A percentile compares a stretch with the other conserved stretches of the same genome.
These are phyloP conservation scores for Quercus tomentella DNA, from an alignment of 331 rosid species.

Conservation along the genomic window DNA sequence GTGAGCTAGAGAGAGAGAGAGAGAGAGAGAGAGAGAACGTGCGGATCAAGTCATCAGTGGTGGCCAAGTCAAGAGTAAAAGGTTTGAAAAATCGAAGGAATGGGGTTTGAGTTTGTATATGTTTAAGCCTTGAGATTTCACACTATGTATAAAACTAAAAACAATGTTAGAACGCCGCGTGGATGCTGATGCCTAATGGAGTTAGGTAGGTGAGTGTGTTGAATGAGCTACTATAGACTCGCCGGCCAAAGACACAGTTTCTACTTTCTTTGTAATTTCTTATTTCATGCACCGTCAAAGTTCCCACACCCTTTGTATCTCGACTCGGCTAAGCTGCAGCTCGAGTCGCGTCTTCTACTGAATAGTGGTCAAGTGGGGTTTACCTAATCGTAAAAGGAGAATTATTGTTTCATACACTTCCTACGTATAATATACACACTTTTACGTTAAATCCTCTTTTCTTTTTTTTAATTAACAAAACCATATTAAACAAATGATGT, in stretches of 20 bases:
- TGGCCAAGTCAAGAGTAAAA: conserved; percentile 32
- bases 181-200: conserved; percentile 15
- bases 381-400: too few species aligned
- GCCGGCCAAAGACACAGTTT: conserved; percentile 24
- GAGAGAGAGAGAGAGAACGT: conserved; percentile 15
- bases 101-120: neutral
- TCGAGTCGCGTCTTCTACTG: neutral
- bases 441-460: too few species aligned
- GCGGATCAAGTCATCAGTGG: conserved; percentile 27
- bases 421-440: too few species aligned
- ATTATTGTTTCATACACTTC: too few species aligned
- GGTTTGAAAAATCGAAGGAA: neutral
- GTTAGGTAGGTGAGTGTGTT: conserved; percentile 17
- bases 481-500: too few species aligned
- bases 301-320: conserved; percentile 3
- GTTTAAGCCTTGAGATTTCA: neutral
- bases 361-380: too few species aligned
- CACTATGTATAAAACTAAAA: neutral
- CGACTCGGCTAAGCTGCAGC: neutral
- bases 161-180: conserved; percentile 20
- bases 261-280: conserved; percentile 7
- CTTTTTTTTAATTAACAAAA: too few species aligned
- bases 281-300: conserved; percentile 34
- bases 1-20: conserved; percentile 11
- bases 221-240: neutral